These are phyloP conservation scores for Amoebophrya sp. DNA, from an alignment of 169 alveolate genomes.

Conservation along the genomic window DNA sequence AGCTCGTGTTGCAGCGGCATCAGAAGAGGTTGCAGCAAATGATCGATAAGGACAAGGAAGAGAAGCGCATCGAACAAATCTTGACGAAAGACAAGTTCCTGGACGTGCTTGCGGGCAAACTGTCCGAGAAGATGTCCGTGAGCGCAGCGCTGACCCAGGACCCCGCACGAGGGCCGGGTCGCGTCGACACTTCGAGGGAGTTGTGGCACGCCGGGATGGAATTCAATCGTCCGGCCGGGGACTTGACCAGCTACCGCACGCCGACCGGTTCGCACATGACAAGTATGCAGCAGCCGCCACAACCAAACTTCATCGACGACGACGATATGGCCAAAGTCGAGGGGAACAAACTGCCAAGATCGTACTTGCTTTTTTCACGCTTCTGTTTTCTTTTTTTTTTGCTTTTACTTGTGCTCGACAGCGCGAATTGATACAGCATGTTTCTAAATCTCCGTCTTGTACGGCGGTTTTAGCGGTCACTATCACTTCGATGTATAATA, in stretches of 20 bases:
- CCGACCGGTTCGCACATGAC: not conserved
- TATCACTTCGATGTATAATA: not conserved
- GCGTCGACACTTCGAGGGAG: not conserved
- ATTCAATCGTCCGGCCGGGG: not conserved
- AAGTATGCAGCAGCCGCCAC: not conserved
- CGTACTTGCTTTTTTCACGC: not conserved
- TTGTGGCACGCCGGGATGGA: not conserved
- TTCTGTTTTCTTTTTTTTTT: too few relatives aligned
- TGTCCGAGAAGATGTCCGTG: not conserved
- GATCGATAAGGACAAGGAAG: not conserved
- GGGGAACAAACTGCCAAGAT: constrained; percentile 13
- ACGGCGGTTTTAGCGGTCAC: too few relatives aligned
- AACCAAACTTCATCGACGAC: constrained; percentile 9
- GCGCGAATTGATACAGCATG: too few relatives aligned
- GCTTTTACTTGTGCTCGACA: too few relatives aligned
- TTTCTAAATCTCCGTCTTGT: too few relatives aligned
- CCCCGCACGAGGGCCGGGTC: not conserved
- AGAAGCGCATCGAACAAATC: not conserved
- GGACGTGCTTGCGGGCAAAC: not conserved
- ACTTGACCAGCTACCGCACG: not conserved
- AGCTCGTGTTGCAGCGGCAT: not conserved
- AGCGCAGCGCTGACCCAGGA: constrained; percentile 1
- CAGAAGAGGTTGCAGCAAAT: not conserved
- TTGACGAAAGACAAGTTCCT: not conserved
- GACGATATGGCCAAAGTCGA: constrained; percentile 20